Percentiles rank a stretch among this genome's conserved stretches.
These are phyloP conservation scores for Schwanniomyces vanrijiae DNA, from an alignment of 805 yeast species.

Conservation along the genomic window DNA sequence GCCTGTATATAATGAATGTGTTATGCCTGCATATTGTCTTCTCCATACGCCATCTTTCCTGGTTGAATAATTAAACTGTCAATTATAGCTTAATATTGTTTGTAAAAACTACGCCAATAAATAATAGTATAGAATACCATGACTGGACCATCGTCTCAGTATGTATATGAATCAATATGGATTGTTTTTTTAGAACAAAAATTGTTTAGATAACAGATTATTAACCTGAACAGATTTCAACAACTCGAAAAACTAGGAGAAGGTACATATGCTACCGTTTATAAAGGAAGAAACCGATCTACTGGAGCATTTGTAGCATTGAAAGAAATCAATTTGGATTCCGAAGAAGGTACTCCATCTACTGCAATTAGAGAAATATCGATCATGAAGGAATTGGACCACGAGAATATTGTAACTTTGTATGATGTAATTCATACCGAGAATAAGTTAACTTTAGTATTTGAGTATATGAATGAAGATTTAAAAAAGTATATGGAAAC, in stretches of 20 bases:
- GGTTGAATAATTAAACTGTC: background rate
- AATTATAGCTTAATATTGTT: background rate
- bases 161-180: constrained; percentile 17
- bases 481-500: constrained; percentile 92
- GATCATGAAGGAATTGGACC: constrained; percentile 89
- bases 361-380: constrained; percentile 97
- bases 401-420: constrained; percentile 86
- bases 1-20: background rate
- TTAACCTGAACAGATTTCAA: constrained; percentile 31
- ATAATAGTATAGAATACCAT: constrained; percentile 11
- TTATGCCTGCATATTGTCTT: background rate
- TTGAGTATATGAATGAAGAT: constrained; percentile 92
- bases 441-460: constrained; percentile 89
- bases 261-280: constrained; percentile 98
- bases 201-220: too few species aligned
- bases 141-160: constrained; percentile 48
- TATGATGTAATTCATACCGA: constrained; percentile 97
- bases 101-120: background rate
- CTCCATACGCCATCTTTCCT: background rate
- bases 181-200: background rate
- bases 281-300: constrained; percentile 84
- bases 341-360: constrained; percentile 98
- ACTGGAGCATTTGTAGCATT: constrained; percentile 91
- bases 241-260: constrained; percentile 85
- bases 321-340: constrained; percentile 90